Conservation (phyloP, 441 rosid genomes). For the Mallotus japonicus region DNA sequence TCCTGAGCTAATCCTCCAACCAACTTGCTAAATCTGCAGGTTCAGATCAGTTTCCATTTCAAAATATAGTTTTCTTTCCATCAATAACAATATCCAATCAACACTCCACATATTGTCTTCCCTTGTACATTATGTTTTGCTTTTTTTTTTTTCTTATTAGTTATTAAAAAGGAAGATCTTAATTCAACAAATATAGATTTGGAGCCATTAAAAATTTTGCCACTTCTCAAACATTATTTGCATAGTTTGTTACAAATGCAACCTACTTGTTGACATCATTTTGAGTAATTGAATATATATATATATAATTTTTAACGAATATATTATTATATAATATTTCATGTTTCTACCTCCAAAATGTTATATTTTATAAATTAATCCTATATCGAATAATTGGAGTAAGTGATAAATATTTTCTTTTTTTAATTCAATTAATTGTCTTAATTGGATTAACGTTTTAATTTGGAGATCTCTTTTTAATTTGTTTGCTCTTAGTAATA, state of each 20-base stretch:
- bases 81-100: not conserved
- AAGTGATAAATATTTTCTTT: too few species aligned
- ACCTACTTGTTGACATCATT: not conserved
- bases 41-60: not conserved
- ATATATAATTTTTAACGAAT: too few species aligned
- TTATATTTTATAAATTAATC: too few species aligned
- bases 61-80: not conserved
- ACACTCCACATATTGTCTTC: not conserved
- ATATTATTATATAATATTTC: too few species aligned
- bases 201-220: not conserved
- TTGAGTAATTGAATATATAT: not conserved
- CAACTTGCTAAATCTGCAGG: not conserved
- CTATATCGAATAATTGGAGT: too few species aligned
- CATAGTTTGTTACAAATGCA: not conserved
- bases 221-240: too few species aligned
- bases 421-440: too few species aligned
- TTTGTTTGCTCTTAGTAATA: too few species aligned
- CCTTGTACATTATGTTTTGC: not conserved
- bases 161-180: not conserved
- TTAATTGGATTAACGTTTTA: not conserved
- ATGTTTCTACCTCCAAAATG: too few species aligned
- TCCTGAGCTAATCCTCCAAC: not conserved
- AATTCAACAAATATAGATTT: not conserved
- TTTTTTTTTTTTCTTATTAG: not conserved
- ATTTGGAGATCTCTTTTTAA: too few species aligned